A percentile compares a stretch with the other conserved stretches of the same genome.
phyloP scores from a whole-genome alignment of 441 rosid species.

The Croton setiger region DNA sequence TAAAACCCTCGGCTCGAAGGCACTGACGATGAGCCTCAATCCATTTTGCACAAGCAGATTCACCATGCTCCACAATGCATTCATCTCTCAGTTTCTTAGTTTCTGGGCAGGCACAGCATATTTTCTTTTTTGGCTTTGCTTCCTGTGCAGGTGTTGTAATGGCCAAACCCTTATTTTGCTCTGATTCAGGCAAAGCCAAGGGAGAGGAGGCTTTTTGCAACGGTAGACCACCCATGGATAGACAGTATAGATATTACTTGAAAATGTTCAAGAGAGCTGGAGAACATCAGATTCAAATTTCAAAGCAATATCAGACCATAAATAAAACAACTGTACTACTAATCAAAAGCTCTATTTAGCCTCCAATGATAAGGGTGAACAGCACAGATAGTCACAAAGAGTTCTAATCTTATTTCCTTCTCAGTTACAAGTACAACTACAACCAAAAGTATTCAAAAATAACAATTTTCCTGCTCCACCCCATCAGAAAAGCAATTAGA shows the following conservation, averaged over 20 bases:
- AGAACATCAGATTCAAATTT: conserved; percentile 1
- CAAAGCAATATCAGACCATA: neutral
- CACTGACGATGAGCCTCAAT: conserved; percentile 84
- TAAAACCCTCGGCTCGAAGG: conserved; percentile 90
- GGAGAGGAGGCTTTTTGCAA: conserved; percentile 43
- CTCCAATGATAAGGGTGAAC: neutral
- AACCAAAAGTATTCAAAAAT: neutral
- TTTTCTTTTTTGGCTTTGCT: conserved; percentile 85
- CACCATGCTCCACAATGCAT: conserved; percentile 85
- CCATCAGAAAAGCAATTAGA: neutral
- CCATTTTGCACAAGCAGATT: conserved; percentile 87
- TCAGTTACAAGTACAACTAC: neutral
- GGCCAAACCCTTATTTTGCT: conserved; percentile 38
- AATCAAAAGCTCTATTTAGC: neutral
- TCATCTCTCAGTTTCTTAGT: conserved; percentile 88
- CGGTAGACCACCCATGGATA: conserved; percentile 50
- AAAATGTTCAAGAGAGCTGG: neutral
- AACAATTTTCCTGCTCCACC: neutral
- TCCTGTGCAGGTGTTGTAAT: conserved; percentile 29
- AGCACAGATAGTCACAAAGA: neutral
- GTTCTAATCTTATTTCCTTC: neutral
- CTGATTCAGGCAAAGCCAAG: conserved; percentile 33
- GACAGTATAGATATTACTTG: neutral
- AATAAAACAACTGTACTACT: neutral
- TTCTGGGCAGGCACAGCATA: conserved; percentile 95